Evolutionary conservation across 148 eudicot species (phyloP).

Genomic region (Vaccinium corymbosum): DNA sequence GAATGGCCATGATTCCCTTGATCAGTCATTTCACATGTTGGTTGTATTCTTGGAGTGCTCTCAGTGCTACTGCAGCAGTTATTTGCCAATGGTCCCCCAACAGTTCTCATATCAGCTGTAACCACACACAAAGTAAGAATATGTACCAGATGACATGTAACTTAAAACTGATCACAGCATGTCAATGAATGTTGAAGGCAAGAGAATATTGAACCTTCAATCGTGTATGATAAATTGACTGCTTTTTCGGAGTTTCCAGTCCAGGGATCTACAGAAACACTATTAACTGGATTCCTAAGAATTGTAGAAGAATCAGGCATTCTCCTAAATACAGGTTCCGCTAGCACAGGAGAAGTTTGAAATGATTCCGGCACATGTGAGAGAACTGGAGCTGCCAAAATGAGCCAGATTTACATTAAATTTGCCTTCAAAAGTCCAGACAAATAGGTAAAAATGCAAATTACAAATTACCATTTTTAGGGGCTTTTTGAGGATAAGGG

Average conservation of each 20-base stretch:
- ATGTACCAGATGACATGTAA: not conserved
- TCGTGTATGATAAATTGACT: conserved; percentile 26
- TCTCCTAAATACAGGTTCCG: conserved; percentile 38
- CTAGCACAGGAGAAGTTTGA: conserved; percentile 33
- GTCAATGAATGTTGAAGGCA: not conserved
- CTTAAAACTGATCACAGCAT: not conserved
- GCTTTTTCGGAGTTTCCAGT: conserved; percentile 40
- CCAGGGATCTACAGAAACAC: conserved; percentile 42
- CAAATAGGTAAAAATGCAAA: not conserved
- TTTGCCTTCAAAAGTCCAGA: not conserved
- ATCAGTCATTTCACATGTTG: conserved; percentile 40
- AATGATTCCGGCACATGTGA: conserved; percentile 36
- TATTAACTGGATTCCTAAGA: conserved; percentile 33
- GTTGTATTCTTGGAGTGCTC: conserved; percentile 56
- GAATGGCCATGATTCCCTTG: conserved; percentile 48
- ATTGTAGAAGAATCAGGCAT: conserved; percentile 40
- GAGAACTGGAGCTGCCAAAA: conserved; percentile 41
- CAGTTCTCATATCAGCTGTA: conserved; percentile 47
- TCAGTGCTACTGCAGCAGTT: conserved; percentile 63
- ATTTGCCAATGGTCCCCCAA: conserved; percentile 33
- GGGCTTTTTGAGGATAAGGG: conserved; percentile 95
- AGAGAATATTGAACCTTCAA: conserved; percentile 39
- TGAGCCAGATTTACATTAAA: not conserved
- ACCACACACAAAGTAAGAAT: conserved; percentile 1
- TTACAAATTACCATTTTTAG: conserved; percentile 53